Percentiles rank a stretch among this genome's conserved stretches.
These are phyloP conservation scores for Capronia americana DNA, from an alignment of 2,329 filamentous ascomycete species.

Conservation along the genomic window DNA sequence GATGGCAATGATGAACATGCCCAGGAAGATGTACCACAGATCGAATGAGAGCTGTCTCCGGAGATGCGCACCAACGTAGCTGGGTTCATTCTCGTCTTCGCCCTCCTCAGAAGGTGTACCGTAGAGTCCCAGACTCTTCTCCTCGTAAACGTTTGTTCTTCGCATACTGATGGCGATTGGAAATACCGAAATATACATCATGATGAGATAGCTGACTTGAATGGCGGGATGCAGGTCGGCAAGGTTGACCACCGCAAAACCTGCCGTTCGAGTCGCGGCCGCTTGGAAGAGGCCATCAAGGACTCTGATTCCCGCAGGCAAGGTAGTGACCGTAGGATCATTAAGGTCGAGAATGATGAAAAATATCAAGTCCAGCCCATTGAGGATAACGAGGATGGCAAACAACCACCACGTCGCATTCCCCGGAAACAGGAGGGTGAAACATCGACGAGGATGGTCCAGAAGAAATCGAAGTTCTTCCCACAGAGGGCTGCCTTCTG, in stretches of 20 bases:
- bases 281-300: constrained; percentile 91
- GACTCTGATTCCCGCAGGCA: constrained; percentile 77
- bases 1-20: constrained; percentile 90
- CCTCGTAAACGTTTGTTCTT: constrained; percentile 67
- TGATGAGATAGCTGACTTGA: constrained; percentile 69
- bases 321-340: constrained; percentile 68
- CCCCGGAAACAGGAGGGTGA: constrained; percentile 89
- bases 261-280: constrained; percentile 85
- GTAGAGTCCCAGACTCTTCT: constrained; percentile 67
- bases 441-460: constrained; percentile 93
- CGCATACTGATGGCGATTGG: constrained; percentile 68
- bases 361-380: constrained; percentile 83
- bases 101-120: constrained; percentile 73
- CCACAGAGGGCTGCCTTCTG: constrained; percentile 73
- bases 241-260: constrained; percentile 82
- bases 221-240: constrained; percentile 83
- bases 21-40: constrained; percentile 94
- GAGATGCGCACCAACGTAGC: constrained; percentile 89
- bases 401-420: constrained; percentile 96
- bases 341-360: constrained; percentile 92
- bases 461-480: constrained; percentile 90
- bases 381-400: constrained; percentile 79
- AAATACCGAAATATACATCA: constrained; percentile 71
- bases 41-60: constrained; percentile 95
- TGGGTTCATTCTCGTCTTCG: constrained; percentile 67